Percentiles rank a stretch among this genome's conserved stretches.
These are phyloP conservation scores for Paratinospora sagittata DNA, from an alignment of 164 flowering plant genomes.

Conservation along the genomic window DNA sequence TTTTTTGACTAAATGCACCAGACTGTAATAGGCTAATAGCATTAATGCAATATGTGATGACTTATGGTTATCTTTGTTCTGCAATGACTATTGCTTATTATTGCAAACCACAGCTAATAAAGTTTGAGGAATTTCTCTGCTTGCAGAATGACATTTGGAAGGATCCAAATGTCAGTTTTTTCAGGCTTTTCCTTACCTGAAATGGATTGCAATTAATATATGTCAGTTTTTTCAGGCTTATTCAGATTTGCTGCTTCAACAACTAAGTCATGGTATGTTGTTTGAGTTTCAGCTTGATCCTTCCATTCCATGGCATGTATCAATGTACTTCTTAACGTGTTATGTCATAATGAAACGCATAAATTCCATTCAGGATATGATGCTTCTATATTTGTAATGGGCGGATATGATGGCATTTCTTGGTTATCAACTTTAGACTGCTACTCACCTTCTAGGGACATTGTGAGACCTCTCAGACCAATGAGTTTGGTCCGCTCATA, in stretches of 20 bases:
- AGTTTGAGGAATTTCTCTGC: not conserved
- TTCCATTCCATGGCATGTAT: conserved; percentile 13
- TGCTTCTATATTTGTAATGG: conserved; percentile 49
- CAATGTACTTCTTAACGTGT: conserved; percentile 17
- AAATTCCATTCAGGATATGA: conserved; percentile 24
- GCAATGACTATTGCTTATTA: too few relatives aligned
- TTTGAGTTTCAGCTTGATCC: conserved; percentile 36
- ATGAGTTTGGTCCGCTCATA: conserved; percentile 61
- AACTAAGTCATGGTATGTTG: conserved; percentile 32
- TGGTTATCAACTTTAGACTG: conserved; percentile 51
- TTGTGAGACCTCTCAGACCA: conserved; percentile 44
- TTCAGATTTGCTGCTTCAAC: conserved; percentile 41
- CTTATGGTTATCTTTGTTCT: too few relatives aligned
- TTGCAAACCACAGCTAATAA: not conserved
- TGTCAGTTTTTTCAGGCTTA: conserved; percentile 33
- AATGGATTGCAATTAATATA: not conserved
- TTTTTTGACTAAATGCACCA: not conserved
- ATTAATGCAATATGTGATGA: too few relatives aligned
- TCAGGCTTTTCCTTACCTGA: not conserved
- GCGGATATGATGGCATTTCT: conserved; percentile 69
- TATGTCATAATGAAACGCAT: conserved; percentile 15
- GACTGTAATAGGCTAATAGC: not conserved
- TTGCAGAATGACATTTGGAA: not conserved
- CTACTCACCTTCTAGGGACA: conserved; percentile 53
- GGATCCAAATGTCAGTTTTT: not conserved